Base-by-base conservation (phyloP, 2,329 filamentous ascomycete species). In the Colletotrichum neosansevieriae region DNA sequence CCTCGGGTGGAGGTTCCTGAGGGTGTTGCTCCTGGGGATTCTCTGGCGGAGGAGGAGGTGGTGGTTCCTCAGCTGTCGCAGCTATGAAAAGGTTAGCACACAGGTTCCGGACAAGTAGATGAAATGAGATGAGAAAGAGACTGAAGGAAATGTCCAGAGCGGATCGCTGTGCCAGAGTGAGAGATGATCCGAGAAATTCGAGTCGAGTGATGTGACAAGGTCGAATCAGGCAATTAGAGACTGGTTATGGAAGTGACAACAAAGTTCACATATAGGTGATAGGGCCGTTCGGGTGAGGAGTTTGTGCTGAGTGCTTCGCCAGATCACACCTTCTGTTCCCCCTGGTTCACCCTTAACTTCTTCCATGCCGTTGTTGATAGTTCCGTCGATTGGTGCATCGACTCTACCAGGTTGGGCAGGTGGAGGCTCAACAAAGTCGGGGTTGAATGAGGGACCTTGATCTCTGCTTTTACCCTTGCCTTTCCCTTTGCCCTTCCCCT, bases 401-500 rank as follows among this genome's bases (percentile, higher is more conserved):
- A 13, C 19, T 53, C 38, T 45, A 21, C 47, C 45, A 6, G 65
- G 53, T 10, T 32, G 17, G 13, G 40, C 44, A 29, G 44, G 51
- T 13, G 32, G 29, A 44, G 45, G 15, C 32, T 58, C 59, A 19
- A 58, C 59, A 17, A 63, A 17, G 15, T 36, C 51, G 9, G 58
- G 44, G 6, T 17, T 45, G 9, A 50, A 34, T 7, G 59, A 38
- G 15, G 36, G 44, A 36, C 17, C 44, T 44, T 36, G 51, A 5
- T 56, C 32, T 51, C 36, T 67, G 24, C 32, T 50, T n/a, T 63
- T 57, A 17, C 32, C 45, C 36, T 50, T 58, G 2, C 56, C 42
- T 21, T 58, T 58, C 45, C 63, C 49, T 15, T 67, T 63, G 29
- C 59, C 64, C 29, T 59, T 59, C 19, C 32, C 58, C 17, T 56